These are phyloP conservation scores for Globisporangium carolinianum DNA, from an alignment of 352 stramenopile genomes.

Conservation along the genomic window DNA sequence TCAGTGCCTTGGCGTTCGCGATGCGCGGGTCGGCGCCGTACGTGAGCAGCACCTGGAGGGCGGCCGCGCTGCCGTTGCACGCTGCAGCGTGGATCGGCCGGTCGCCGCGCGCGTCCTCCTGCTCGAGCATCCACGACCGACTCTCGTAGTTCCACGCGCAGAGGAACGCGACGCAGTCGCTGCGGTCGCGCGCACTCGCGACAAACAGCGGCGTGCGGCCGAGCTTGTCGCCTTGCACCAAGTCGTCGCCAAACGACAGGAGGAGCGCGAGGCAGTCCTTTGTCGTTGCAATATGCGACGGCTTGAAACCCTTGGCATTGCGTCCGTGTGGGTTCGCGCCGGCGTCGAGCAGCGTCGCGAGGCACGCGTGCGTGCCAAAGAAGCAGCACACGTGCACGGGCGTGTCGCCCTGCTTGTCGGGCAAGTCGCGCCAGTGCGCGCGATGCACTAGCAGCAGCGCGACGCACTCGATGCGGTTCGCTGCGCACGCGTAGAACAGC, in stretches of 20 bases:
- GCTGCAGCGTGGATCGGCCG: conserved; percentile 52
- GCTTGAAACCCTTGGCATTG: conserved; percentile 66
- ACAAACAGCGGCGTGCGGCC: conserved; percentile 57
- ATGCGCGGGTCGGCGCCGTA: conserved; percentile 46
- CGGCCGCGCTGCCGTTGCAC: conserved; percentile 47
- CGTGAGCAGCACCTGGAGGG: conserved; percentile 31
- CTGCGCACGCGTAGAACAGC: conserved; percentile 63
- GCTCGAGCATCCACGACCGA: conserved; percentile 62
- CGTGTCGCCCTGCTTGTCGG: conserved; percentile 53
- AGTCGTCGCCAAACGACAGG: conserved; percentile 45
- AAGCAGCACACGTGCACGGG: conserved; percentile 70
- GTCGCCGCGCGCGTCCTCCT: conserved; percentile 48
- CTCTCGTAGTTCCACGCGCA: conserved; percentile 59
- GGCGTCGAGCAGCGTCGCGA: conserved; percentile 36
- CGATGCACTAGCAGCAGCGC: conserved; percentile 26
- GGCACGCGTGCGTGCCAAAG: conserved; percentile 49
- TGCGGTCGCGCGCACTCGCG: conserved; percentile 47
- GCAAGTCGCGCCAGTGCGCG: conserved; percentile 41
- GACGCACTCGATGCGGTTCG: conserved; percentile 39
- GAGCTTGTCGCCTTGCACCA: conserved; percentile 61
- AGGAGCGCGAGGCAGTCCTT: conserved; percentile 45
- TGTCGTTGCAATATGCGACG: conserved; percentile 53
- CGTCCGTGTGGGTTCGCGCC: conserved; percentile 52
- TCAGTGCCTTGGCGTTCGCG: conserved; percentile 39
- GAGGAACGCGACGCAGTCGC: conserved; percentile 46